These are phyloP conservation scores for Mycena capillaripes DNA, from an alignment of 768 basidiomycete species.

Conservation along the genomic window DNA sequence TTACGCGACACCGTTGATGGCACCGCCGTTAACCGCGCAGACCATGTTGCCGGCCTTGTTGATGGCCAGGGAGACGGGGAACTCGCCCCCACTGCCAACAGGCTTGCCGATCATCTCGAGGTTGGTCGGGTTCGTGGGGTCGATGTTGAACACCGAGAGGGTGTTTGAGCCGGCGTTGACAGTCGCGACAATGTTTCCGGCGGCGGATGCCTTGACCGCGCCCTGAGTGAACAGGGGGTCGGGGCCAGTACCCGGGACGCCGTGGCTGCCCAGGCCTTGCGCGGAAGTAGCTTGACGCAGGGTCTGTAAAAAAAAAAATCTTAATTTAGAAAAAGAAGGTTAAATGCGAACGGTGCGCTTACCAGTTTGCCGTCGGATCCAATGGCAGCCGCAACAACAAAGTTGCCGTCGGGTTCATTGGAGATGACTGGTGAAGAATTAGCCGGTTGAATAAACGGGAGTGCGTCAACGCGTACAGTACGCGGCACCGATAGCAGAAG, in stretches of 20 bases:
- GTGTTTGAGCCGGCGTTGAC: slow-evolving; percentile 64
- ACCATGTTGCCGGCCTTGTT: slow-evolving; percentile 49
- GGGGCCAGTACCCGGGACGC: slow-evolving; percentile 48
- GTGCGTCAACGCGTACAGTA: slow-evolving; percentile 39
- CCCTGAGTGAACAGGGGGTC: slow-evolving; percentile 60
- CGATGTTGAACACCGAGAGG: slow-evolving; percentile 55
- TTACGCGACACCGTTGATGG: slow-evolving; percentile 58
- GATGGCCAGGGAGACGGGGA: slow-evolving; percentile 62
- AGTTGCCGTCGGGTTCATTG: slow-evolving; percentile 62
- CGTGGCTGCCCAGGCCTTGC: slow-evolving; percentile 54
- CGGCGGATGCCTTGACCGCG: slow-evolving; percentile 52
- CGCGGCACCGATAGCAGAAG: slow-evolving; percentile 44
- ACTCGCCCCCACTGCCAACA: slow-evolving; percentile 60
- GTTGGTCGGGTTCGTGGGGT: slow-evolving; percentile 57
- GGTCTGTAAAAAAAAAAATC: slow-evolving; percentile 34
- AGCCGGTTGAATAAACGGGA: not conserved
- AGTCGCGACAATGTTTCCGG: slow-evolving; percentile 51
- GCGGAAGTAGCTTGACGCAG: slow-evolving; percentile 47
- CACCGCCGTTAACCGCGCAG: slow-evolving; percentile 60
- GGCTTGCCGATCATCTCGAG: slow-evolving; percentile 60
- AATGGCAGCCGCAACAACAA: slow-evolving; percentile 58
- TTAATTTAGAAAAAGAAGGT: not conserved
- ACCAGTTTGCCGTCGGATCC: slow-evolving; percentile 59
- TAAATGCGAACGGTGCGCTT: slow-evolving; percentile 10
- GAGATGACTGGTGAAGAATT: slow-evolving; percentile 57